Evolutionary conservation across 495 filamentous ascomycete genomes (phyloP), one percentile per base, ranked within the genome.

Genomic region (Tricharina praecox): DNA sequence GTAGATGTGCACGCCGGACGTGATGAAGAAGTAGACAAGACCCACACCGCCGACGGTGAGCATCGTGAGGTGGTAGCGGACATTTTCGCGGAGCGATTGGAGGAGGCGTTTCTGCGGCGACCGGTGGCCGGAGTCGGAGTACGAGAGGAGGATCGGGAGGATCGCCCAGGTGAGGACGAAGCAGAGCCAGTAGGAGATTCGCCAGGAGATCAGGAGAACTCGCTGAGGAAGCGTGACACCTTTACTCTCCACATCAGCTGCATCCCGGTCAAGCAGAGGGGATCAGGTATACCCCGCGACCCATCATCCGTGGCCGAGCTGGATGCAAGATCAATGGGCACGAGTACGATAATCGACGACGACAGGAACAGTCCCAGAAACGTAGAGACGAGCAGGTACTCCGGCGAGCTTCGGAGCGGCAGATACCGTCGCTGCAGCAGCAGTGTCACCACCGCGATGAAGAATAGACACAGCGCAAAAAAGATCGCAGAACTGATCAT

Each of bases 121-220:
- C 49, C 88, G 81, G 61, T 93, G 87, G 36, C 90, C 90, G 5
- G 90, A 84, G 65, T 94, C 88, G 60, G 79, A 75, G 63, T 90
- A 97, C 54, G 93, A 86, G 58, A 81, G 87, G 28, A 97, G 78
- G 19, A 95, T 74, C 3, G 90, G 90, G 16, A 97, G 76, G 54
- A 97, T 88, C 49, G 84, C 76, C 87, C 90, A 97, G 28, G 90
- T 96, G 55, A 97, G 69, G 39, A 75, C 74, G 60, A 97, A 97
- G 20, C 87, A 95, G 36, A 97, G 68, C 90, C 90, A 97, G 66
- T 97, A 97, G 25, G 81, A 77, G 42, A 96, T 82, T 47, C 88
- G 72, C 90, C 90, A 97, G 52, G 75, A 77, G 3, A 95, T 81
- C 52, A 85, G 69, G 35, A 93, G 66, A 26, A 82, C 69, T 23